Percentiles rank a stretch among this genome's conserved stretches.
Evolutionary conservation across 2,329 filamentous ascomycete species (phyloP).

Genomic region (Phyllosticta citrichinensis): DNA sequence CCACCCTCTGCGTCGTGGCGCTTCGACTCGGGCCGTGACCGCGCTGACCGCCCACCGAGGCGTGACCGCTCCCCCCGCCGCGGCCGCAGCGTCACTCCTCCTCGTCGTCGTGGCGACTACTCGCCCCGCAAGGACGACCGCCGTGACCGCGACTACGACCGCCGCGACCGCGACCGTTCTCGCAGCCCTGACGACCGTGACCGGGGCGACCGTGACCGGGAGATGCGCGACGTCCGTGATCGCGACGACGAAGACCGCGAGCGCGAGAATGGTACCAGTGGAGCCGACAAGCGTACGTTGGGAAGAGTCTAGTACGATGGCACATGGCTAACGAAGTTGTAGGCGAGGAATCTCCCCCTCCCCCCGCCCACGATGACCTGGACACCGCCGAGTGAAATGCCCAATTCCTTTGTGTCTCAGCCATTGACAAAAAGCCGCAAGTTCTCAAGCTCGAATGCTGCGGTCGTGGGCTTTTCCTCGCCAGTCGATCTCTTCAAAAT

Average conservation of each 20-base stretch:
- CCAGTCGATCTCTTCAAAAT: conserved; percentile 2
- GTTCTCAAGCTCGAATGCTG: conserved; percentile 4
- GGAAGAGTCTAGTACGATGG: conserved; percentile 17
- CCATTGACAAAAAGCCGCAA: conserved; percentile 6
- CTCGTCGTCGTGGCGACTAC: conserved; percentile 55
- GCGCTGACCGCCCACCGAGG: conserved; percentile 55
- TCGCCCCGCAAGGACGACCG: conserved; percentile 85
- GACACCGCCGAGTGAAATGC: conserved; percentile 52
- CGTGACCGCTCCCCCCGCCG: conserved; percentile 52
- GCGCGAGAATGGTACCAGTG: conserved; percentile 64
- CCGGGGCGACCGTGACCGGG: conserved; percentile 40
- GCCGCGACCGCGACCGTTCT: conserved; percentile 65
- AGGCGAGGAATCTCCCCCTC: conserved; percentile 40
- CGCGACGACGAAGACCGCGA: conserved; percentile 45
- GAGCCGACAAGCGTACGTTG: conserved; percentile 75
- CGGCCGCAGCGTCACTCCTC: conserved; percentile 38
- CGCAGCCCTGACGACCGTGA: conserved; percentile 56
- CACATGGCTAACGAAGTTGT: conserved; percentile 15
- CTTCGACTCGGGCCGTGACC: conserved; percentile 76
- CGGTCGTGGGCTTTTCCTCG: conserved; percentile 8
- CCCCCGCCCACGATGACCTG: conserved; percentile 82
- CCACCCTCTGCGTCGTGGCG: conserved; percentile 97
- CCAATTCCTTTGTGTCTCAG: background rate
- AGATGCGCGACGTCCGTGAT: conserved; percentile 43
- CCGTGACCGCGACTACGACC: conserved; percentile 60